Conservation (phyloP, 148 eudicot genomes). For the Rhododendron simsii region DNA sequence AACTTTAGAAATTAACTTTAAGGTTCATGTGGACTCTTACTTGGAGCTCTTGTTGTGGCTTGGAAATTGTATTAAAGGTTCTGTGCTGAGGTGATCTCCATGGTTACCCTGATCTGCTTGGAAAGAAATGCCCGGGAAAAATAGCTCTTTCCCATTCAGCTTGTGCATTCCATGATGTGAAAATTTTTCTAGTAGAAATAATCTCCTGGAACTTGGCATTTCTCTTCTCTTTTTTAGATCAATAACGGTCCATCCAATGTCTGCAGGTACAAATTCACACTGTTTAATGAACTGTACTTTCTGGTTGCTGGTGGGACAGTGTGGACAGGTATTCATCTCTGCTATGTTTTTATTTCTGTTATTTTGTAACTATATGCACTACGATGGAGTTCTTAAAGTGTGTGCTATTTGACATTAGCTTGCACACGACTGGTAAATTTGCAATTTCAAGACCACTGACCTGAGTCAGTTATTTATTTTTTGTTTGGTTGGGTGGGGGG, state of each 20-base stretch:
- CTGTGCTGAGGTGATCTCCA: background rate
- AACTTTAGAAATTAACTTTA: background rate
- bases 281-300: slow-evolving; percentile 96
- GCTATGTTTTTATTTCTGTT: background rate
- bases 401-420: background rate
- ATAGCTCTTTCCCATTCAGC: background rate
- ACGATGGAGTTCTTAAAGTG: background rate
- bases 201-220: background rate
- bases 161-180: background rate
- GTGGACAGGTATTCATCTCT: slow-evolving; percentile 75
- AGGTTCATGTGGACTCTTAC: background rate
- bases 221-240: slow-evolving; percentile 9
- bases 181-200: background rate
- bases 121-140: background rate
- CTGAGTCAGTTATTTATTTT: background rate
- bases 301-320: slow-evolving; percentile 94
- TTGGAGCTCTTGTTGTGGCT: background rate
- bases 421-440: background rate
- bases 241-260: slow-evolving; percentile 1
- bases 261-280: slow-evolving; percentile 92
- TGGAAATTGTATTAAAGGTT: background rate
- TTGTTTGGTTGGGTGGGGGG: background rate
- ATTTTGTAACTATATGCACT: background rate
- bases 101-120: background rate
- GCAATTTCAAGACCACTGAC: background rate